These are phyloP conservation scores for Symbiotaphrina buchneri DNA, from an alignment of 495 filamentous ascomycete genomes.

Conservation along the genomic window DNA sequence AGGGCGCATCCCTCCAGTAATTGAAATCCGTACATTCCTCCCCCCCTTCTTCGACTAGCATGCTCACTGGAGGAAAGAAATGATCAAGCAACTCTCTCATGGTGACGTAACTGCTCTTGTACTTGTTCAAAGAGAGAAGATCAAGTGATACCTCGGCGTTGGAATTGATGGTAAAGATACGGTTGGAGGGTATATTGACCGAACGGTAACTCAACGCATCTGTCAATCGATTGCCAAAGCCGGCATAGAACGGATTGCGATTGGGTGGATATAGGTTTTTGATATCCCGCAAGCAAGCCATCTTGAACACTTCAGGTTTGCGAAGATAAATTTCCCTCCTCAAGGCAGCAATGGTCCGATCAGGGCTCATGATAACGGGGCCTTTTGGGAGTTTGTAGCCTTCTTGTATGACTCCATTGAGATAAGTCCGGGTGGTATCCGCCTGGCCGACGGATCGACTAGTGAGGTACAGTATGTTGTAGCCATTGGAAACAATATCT, in stretches of 20 bases:
- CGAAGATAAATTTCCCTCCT: slow-evolving; percentile 85
- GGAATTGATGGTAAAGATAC: slow-evolving; percentile 98
- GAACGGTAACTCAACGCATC: slow-evolving; percentile 91
- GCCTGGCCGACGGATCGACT: slow-evolving; percentile 84
- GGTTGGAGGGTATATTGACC: slow-evolving; percentile 77
- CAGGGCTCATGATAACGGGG: slow-evolving; percentile 83
- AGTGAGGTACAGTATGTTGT: slow-evolving; percentile 97
- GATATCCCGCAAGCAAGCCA: slow-evolving; percentile 92
- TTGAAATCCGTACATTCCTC: slow-evolving; percentile 80
- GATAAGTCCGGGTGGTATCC: slow-evolving; percentile 75
- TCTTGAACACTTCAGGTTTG: slow-evolving; percentile 98
- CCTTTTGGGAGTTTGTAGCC: slow-evolving; percentile 70
- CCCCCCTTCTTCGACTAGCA: slow-evolving; percentile 52
- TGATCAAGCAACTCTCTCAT: slow-evolving; percentile 95
- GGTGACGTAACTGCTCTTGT: slow-evolving; percentile 89
- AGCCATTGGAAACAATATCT: slow-evolving; percentile 88
- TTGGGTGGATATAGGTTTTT: slow-evolving; percentile 63
- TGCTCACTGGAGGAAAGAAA: slow-evolving; percentile 73
- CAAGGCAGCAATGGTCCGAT: slow-evolving; percentile 89
- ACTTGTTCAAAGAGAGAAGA: slow-evolving; percentile 72
- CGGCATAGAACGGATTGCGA: slow-evolving; percentile 77
- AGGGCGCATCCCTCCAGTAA: slow-evolving; percentile 59
- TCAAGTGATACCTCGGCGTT: slow-evolving; percentile 94
- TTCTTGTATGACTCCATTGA: slow-evolving; percentile 77
- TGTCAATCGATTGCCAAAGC: slow-evolving; percentile 90